Evolutionary conservation across 192 early-diverging fungal species (phyloP), one percentile per base, ranked within the genome.

Genomic region (Diversispora epigaea): DNA sequence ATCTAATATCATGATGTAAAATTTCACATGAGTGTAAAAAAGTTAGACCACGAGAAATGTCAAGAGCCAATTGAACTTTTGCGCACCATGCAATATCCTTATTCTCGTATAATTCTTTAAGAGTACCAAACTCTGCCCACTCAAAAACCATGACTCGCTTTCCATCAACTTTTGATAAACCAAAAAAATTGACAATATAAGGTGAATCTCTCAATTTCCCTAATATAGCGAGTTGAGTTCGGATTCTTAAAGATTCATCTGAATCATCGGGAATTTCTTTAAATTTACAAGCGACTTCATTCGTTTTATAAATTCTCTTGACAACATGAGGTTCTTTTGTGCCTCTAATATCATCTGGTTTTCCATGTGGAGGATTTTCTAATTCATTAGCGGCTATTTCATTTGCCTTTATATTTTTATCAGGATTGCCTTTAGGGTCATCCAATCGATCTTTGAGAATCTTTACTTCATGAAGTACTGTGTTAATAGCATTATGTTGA

Each of bases 131-230:
- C 54, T 75, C 73, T 15, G 73, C 73, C 73, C 73, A 75, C 25
- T 75, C 73, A 43, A 65, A 12, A 41, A 75, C 73, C 73, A 65
- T 65, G 4, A 75, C 73, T n/a, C 10, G 39, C 4, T 44, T 7
- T 47, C 43, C 44, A 5, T 74, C 72, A 25, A 74, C 0, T 10
- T 49, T 10, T 40, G 73, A 75, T 41, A 65, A 17, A 19, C 73
- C 73, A 55, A 41, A 65, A 55, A 75, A 75, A 54, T 65, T 63
- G 8, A 75, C n/a, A 40, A 75, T 75, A 65, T 65, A 50, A 43
- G 32, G 40, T 41, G 52, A 54, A 47, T 75, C 73, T 39, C 40
- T 22, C 47, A 75, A 55, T 54, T 50, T 65, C n/a, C 50, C 63
- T 10, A 75, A 65, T 8, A 75, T 52, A 22, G 73, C 63, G n/a